Conservation (phyloP, 306 rosid species). For the Pyrus pyrifolia region DNA sequence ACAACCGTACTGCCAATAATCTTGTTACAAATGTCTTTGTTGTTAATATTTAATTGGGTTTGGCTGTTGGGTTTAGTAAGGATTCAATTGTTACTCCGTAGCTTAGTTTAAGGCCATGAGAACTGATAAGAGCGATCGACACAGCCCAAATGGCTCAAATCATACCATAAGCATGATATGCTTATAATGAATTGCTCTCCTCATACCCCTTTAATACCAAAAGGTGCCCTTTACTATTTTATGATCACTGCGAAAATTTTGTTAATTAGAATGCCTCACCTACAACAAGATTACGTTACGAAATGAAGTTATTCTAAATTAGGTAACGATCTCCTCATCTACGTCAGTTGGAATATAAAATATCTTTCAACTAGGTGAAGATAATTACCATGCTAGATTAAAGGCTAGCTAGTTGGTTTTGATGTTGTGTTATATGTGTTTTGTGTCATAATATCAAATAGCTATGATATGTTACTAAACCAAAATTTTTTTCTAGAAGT, state of each 20-base stretch:
- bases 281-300: neutral
- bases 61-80: neutral
- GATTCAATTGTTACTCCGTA: neutral
- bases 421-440: neutral
- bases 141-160: neutral
- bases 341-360: neutral
- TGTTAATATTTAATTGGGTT: too few relatives aligned
- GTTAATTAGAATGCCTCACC: neutral
- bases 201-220: neutral
- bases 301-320: neutral
- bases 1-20: neutral
- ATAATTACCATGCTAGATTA: neutral
- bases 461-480: neutral
- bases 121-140: neutral
- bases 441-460: neutral
- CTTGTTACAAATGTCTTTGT: neutral
- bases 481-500: neutral
- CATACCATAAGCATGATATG: neutral
- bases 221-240: neutral
- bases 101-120: neutral
- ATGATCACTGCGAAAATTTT: neutral
- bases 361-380: neutral
- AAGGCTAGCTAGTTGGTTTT: neutral
- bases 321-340: neutral
- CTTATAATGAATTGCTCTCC: neutral